Conservation (phyloP, 176 grass and related monocot species). For the Leersia perrieri region DNA sequence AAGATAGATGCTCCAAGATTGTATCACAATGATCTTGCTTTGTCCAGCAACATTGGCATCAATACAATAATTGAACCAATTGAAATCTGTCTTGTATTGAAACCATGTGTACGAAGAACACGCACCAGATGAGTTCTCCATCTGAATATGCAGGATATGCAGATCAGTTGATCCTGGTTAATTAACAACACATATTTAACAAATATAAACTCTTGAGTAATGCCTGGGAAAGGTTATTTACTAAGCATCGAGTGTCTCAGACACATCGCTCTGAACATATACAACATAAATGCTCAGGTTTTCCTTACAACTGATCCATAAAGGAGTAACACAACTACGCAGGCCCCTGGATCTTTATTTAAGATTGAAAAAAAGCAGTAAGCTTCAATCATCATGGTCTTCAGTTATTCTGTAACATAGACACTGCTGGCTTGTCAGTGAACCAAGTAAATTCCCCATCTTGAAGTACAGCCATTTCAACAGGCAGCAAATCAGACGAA, state of each 20-base stretch:
- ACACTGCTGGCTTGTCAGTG: constrained; percentile 78
- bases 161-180: constrained; percentile 32
- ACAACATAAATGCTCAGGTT: constrained; percentile 16
- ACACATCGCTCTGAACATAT: constrained; percentile 23
- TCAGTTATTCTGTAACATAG: constrained; percentile 57
- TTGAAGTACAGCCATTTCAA: constrained; percentile 81
- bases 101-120: constrained; percentile 47
- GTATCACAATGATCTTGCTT: not conserved
- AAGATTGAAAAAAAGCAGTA: not conserved
- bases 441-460: constrained; percentile 95
- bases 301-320: constrained; percentile 7
- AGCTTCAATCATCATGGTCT: constrained; percentile 1
- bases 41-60: constrained; percentile 32
- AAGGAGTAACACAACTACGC: not conserved
- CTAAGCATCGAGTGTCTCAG: not conserved
- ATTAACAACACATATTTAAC: not conserved
- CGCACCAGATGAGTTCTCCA: constrained; percentile 33
- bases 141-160: constrained; percentile 32
- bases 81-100: constrained; percentile 41
- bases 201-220: not conserved
- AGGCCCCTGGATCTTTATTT: constrained; percentile 21
- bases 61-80: constrained; percentile 43
- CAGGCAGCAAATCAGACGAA: constrained; percentile 59
- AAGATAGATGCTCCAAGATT: not conserved
- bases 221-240: constrained; percentile 21